Conservation (phyloP, 2,329 filamentous ascomycete species). For the Fusarium palustre region DNA sequence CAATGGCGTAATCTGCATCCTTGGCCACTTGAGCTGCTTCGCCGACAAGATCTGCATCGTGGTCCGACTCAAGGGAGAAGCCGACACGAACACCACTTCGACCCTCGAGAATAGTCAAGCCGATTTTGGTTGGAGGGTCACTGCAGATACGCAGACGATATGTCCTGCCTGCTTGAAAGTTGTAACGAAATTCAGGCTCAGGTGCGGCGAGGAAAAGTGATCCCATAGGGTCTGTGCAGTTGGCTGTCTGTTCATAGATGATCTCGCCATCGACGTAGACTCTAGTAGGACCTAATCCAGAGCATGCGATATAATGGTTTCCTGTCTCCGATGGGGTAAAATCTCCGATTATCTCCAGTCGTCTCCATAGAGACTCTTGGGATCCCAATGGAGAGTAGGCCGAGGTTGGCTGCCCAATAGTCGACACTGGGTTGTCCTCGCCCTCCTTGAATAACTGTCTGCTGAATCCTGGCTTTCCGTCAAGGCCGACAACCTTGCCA, state of each 20-base stretch:
- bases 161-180: conserved; percentile 40
- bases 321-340: conserved; percentile 47
- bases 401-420: conserved; percentile 33
- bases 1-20: conserved; percentile 69
- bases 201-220: conserved; percentile 46
- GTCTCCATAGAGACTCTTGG: conserved; percentile 44
- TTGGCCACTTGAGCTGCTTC: conserved; percentile 68
- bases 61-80: conserved; percentile 47
- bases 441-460: conserved; percentile 42
- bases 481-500: conserved; percentile 44
- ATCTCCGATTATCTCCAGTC: conserved; percentile 46
- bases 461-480: conserved; percentile 48
- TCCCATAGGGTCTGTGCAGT: conserved; percentile 49
- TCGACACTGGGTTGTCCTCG: conserved; percentile 33
- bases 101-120: conserved; percentile 47
- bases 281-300: conserved; percentile 45
- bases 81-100: conserved; percentile 48
- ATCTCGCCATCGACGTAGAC: conserved; percentile 47
- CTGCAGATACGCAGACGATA: conserved; percentile 48
- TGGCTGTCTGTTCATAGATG: conserved; percentile 45
- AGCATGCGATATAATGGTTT: conserved; percentile 48
- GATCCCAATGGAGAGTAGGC: conserved; percentile 43
- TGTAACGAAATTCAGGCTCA: conserved; percentile 44
- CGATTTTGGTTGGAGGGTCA: conserved; percentile 47
- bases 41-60: conserved; percentile 50